A percentile compares a stretch with the other conserved stretches of the same genome.
Conservation (phyloP, 345 rosid species). For the Lepidium africanum region DNA sequence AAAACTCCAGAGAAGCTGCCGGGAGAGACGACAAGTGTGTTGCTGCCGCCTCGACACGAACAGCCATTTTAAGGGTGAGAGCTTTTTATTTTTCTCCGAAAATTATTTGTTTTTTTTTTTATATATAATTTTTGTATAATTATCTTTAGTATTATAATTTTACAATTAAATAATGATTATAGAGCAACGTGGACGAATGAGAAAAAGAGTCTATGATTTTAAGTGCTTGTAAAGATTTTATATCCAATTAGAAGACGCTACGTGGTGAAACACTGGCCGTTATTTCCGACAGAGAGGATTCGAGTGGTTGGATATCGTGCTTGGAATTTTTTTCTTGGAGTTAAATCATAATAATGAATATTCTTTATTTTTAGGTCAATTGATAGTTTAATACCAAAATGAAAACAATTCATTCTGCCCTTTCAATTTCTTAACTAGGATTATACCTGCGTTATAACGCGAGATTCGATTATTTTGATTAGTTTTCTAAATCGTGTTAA, state of each 20-base stretch:
- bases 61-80: conserved; percentile 47
- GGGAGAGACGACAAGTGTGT: conserved; percentile 84
- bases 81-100: background rate
- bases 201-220: background rate
- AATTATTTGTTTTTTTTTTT: background rate
- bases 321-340: background rate
- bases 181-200: conserved; percentile 17
- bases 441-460: too few species aligned
- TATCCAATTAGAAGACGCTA: background rate
- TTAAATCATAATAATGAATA: background rate
- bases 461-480: too few species aligned
- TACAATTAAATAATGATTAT: background rate
- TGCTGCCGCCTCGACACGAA: conserved; percentile 51
- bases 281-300: conserved; percentile 12
- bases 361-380: conserved; percentile 2
- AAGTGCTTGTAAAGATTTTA: background rate
- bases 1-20: conserved; percentile 13
- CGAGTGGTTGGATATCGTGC: conserved; percentile 18
- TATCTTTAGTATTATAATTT: background rate
- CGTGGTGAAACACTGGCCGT: conserved; percentile 12
- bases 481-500: too few species aligned
- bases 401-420: background rate
- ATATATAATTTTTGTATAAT: background rate
- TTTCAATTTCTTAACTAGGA: background rate
- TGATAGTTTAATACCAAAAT: background rate